Conservation (phyloP, 768 basidiomycete genomes). For the Coprinellus micaceus region DNA sequence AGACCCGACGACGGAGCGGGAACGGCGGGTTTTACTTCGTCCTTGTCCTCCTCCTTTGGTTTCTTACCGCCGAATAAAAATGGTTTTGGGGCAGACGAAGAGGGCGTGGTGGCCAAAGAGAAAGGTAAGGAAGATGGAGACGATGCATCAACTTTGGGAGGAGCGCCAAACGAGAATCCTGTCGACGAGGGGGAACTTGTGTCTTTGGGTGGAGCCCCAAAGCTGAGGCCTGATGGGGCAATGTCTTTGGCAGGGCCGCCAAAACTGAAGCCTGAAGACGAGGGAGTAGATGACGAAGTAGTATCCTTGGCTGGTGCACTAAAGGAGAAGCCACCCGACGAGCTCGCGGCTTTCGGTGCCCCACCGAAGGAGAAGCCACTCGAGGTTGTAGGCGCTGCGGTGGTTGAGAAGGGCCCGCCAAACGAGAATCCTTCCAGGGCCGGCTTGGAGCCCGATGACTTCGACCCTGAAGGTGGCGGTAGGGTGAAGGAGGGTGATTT, state of each 20-base stretch:
- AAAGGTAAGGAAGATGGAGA: slow-evolving; percentile 6
- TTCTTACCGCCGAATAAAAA: slow-evolving; percentile 3
- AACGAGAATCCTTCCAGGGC: neutral
- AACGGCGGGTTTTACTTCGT: slow-evolving; percentile 1
- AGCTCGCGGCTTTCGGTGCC: slow-evolving; percentile 2
- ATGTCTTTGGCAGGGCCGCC: neutral
- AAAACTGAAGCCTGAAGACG: slow-evolving; percentile 10
- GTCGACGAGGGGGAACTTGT: neutral
- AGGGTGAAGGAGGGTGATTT: too few species aligned
- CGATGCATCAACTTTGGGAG: neutral
- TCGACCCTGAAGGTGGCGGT: slow-evolving; percentile 2
- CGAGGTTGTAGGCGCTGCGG: slow-evolving; percentile 13
- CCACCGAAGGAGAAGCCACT: slow-evolving; percentile 3
- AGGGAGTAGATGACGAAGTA: neutral
- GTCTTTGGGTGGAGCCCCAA: slow-evolving; percentile 3
- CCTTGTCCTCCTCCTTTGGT: slow-evolving; percentile 8
- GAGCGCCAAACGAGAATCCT: neutral
- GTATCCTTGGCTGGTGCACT: slow-evolving; percentile 1
- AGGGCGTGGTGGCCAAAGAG: neutral
- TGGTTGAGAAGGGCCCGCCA: neutral
- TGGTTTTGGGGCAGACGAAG: slow-evolving; percentile 3
- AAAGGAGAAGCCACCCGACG: slow-evolving; percentile 8
- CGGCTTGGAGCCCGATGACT: neutral
- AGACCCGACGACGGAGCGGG: neutral
- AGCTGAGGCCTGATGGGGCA: slow-evolving; percentile 11